These are phyloP conservation scores for Chalara sp. DNA, from an alignment of 2,329 filamentous ascomycete species.

Conservation along the genomic window DNA sequence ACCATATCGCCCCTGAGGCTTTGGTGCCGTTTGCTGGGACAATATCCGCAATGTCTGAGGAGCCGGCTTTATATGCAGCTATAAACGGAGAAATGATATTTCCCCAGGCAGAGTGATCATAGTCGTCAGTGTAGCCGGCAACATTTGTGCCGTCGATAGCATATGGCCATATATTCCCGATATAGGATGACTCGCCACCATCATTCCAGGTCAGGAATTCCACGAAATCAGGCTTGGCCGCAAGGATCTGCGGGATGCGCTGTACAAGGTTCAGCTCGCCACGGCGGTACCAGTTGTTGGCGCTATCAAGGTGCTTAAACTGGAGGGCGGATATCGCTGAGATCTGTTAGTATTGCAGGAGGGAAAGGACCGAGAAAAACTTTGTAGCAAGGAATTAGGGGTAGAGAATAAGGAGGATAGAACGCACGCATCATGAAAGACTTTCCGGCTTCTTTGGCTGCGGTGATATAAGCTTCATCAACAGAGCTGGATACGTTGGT, in stretches of 20 bases:
- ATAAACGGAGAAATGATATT: not conserved
- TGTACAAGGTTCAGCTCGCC: not conserved
- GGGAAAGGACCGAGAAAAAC: too few species aligned
- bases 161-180: not conserved
- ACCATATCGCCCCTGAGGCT: not conserved
- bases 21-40: not conserved
- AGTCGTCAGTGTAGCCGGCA: not conserved
- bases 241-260: not conserved
- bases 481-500: constrained; percentile 21
- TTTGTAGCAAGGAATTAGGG: not conserved
- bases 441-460: constrained; percentile 23
- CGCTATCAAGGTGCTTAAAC: not conserved
- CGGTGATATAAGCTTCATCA: constrained; percentile 23
- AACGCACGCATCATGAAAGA: constrained; percentile 28
- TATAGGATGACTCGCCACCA: not conserved
- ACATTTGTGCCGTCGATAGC: not conserved
- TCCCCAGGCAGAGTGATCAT: not conserved
- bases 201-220: not conserved
- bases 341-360: not conserved
- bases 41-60: not conserved
- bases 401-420: not conserved
- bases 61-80: not conserved
- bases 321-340: constrained; percentile 3
- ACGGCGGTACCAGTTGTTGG: not conserved
- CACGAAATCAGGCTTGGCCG: not conserved